phyloP scores from a whole-genome alignment of 768 basidiomycete genomes.

The Calvatia gigantea region DNA sequence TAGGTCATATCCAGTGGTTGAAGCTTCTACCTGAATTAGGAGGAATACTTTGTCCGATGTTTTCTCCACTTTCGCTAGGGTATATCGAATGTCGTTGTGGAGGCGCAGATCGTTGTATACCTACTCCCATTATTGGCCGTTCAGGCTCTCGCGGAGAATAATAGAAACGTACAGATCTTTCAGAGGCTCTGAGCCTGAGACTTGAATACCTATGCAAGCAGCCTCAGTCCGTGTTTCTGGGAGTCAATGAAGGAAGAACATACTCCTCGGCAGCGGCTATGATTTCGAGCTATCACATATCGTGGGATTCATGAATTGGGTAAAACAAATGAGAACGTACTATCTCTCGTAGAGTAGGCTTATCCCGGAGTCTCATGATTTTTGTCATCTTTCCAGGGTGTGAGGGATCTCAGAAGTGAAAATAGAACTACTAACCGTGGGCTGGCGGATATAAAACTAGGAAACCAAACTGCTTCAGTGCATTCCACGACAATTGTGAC shows the following conservation, averaged over 20 bases:
- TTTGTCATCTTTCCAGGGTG: slow-evolving; percentile 53
- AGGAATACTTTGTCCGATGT: slow-evolving; percentile 78
- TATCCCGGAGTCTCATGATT: slow-evolving; percentile 56
- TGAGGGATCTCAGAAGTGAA: neutral
- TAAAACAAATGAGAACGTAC: slow-evolving; percentile 36
- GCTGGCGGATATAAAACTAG: slow-evolving; percentile 68
- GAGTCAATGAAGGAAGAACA: slow-evolving; percentile 13
- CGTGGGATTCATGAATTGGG: neutral
- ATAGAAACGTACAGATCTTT: slow-evolving; percentile 55
- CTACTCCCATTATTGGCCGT: neutral
- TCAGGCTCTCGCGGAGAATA: neutral
- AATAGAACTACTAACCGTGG: slow-evolving; percentile 45
- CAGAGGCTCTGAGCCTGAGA: slow-evolving; percentile 66
- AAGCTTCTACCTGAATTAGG: slow-evolving; percentile 62
- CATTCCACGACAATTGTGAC: neutral
- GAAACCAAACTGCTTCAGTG: slow-evolving; percentile 6
- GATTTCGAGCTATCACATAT: slow-evolving; percentile 50
- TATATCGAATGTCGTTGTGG: slow-evolving; percentile 79
- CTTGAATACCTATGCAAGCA: slow-evolving; percentile 52
- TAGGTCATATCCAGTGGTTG: neutral
- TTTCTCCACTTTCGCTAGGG: slow-evolving; percentile 65
- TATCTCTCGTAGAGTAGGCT: slow-evolving; percentile 59
- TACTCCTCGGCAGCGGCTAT: slow-evolving; percentile 69
- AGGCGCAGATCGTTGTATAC: slow-evolving; percentile 58
- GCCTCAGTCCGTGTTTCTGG: neutral